Conservation (phyloP, 2,329 filamentous ascomycete genomes). For the Fusarium buxicola region DNA sequence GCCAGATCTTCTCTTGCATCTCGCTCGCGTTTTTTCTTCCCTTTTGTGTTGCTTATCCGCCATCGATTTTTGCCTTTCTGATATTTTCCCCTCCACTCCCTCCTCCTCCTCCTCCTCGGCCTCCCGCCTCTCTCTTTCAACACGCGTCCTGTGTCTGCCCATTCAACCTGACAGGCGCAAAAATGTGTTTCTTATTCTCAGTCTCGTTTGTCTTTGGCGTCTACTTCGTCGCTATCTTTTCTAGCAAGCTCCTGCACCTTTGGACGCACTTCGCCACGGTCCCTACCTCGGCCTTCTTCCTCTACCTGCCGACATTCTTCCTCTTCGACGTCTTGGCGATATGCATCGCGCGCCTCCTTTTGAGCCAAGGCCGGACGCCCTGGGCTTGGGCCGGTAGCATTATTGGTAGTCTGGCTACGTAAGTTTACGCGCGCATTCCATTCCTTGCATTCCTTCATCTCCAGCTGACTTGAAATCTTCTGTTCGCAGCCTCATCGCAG, state of each 20-base stretch:
- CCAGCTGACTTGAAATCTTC: not conserved
- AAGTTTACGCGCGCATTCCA: conserved; percentile 26
- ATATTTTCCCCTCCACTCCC: conserved; percentile 3
- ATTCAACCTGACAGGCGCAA: conserved; percentile 33
- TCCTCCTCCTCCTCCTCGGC: conserved; percentile 10
- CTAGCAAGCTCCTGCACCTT: conserved; percentile 47
- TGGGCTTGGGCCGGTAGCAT: conserved; percentile 37
- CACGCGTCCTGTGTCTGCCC: conserved; percentile 14
- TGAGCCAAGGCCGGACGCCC: conserved; percentile 39
- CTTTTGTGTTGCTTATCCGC: conserved; percentile 8
- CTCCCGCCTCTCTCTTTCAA: conserved; percentile 14
- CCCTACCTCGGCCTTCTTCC: conserved; percentile 44
- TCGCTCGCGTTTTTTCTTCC: conserved; percentile 8
- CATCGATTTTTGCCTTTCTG: not conserved
- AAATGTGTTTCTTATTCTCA: conserved; percentile 38
- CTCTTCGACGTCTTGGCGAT: conserved; percentile 45
- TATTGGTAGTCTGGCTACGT: conserved; percentile 44
- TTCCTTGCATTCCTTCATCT: not conserved
- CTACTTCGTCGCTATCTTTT: conserved; percentile 46
- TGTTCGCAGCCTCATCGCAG: conserved; percentile 40
- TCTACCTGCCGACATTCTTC: conserved; percentile 49
- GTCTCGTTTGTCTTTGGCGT: conserved; percentile 46
- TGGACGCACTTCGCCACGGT: conserved; percentile 44
- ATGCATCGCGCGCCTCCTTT: conserved; percentile 41
- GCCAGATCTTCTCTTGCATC: conserved; percentile 18